phyloP scores from a whole-genome alignment of 352 stramenopile genomes.

The Globisporangium irregulare region DNA sequence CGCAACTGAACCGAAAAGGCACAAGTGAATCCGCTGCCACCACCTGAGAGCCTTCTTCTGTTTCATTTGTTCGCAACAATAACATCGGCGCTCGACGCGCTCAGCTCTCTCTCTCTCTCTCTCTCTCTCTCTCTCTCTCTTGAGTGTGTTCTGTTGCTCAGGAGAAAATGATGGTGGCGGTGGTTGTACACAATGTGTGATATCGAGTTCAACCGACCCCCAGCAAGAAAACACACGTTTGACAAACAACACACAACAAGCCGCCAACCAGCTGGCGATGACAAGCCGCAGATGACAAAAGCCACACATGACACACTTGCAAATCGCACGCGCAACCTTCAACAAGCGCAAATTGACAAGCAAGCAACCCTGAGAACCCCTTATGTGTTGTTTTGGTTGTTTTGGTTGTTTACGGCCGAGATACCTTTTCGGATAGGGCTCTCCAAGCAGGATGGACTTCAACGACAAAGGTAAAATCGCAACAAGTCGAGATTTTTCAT shows the following conservation, averaged over 20 bases:
- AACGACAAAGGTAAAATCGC: background rate
- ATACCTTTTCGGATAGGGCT: background rate
- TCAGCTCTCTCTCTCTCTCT: background rate
- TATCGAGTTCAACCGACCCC: background rate
- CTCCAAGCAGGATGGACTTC: background rate
- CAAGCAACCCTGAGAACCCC: background rate
- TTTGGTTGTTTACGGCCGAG: background rate
- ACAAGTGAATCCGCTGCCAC: background rate
- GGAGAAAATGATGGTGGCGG: background rate
- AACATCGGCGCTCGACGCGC: conserved; percentile 5
- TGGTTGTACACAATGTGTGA: conserved; percentile 4
- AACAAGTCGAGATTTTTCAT: background rate
- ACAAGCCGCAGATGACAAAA: background rate
- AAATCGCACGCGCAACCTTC: background rate
- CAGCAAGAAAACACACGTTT: background rate
- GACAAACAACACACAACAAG: background rate
- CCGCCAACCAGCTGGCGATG: background rate
- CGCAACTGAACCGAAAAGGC: background rate
- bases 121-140: background rate
- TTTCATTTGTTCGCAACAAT: background rate
- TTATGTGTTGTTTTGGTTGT: background rate
- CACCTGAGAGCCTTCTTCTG: background rate
- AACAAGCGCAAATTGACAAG: background rate
- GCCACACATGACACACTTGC: background rate
- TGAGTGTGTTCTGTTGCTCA: background rate